Percentiles rank a stretch among this genome's conserved stretches.
These are phyloP conservation scores for Alternaria incomplexa DNA, from an alignment of 2,329 filamentous ascomycete species.

Conservation along the genomic window DNA sequence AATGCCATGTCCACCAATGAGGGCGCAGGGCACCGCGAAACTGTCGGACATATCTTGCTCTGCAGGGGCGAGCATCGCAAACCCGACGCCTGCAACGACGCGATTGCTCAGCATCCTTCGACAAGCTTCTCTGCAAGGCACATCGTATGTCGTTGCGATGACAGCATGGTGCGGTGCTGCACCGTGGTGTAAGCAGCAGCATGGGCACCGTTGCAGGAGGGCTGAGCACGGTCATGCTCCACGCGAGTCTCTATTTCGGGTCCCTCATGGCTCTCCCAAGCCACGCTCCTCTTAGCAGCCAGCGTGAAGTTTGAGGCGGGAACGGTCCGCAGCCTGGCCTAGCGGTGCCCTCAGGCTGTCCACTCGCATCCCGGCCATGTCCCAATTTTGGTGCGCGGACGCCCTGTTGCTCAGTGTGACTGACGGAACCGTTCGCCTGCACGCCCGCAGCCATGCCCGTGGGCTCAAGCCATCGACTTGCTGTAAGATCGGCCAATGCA, in stretches of 20 bases:
- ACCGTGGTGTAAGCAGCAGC: slow-evolving; percentile 32
- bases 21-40: slow-evolving; percentile 5
- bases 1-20: slow-evolving; percentile 26
- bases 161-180: slow-evolving; percentile 29
- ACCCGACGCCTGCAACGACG: slow-evolving; percentile 1
- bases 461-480: slow-evolving; percentile 39
- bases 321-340: slow-evolving; percentile 48
- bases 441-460: slow-evolving; percentile 42
- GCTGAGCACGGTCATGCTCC: slow-evolving; percentile 36
- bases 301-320: slow-evolving; percentile 41
- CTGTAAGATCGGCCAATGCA: slow-evolving; percentile 31
- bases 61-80: slow-evolving; percentile 22
- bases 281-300: slow-evolving; percentile 42
- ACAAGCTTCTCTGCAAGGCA: slow-evolving; percentile 7
- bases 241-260: slow-evolving; percentile 40
- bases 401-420: slow-evolving; percentile 34
- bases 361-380: slow-evolving; percentile 25
- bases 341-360: slow-evolving; percentile 24
- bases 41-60: slow-evolving; percentile 16
- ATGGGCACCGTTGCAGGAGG: slow-evolving; percentile 35
- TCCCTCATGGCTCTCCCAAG: slow-evolving; percentile 28
- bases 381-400: slow-evolving; percentile 42
- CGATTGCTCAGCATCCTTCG: slow-evolving; percentile 8
- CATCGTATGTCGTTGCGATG: slow-evolving; percentile 18
- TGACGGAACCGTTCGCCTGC: slow-evolving; percentile 46